Evolutionary conservation across 2,329 filamentous ascomycete species (phyloP).

Genomic region (Talaromyces sp.): DNA sequence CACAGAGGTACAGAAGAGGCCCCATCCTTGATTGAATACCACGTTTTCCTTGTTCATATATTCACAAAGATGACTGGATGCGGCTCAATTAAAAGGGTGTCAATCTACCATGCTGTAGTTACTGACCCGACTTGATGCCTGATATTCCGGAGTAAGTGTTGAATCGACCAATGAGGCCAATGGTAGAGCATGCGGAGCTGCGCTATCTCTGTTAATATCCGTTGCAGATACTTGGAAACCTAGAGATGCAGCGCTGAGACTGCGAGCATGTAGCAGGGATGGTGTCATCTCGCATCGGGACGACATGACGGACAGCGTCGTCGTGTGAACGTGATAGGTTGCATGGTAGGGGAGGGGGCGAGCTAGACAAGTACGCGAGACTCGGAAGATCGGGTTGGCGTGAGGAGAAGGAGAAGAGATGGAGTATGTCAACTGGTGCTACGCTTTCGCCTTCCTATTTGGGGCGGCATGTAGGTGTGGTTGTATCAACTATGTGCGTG

Average conservation of each 20-base stretch:
- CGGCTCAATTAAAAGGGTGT: constrained; percentile 1
- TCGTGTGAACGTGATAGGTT: not conserved
- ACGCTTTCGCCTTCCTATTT: not conserved
- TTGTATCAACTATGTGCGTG: not conserved
- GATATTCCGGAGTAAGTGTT: not conserved
- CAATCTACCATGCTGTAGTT: not conserved
- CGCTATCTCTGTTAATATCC: not conserved
- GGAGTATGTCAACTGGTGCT: not conserved
- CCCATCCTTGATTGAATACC: not conserved
- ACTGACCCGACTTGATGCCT: constrained; percentile 1
- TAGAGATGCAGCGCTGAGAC: not conserved
- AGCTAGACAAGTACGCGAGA: not conserved
- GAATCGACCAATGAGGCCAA: not conserved
- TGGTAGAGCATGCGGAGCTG: not conserved
- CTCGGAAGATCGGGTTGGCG: constrained; percentile 1
- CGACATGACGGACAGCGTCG: not conserved
- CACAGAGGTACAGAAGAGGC: not conserved
- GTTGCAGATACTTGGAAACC: not conserved
- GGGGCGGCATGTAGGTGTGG: not conserved
- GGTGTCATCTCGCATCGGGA: not conserved
- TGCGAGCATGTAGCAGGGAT: not conserved
- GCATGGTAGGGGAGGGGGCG: not conserved
- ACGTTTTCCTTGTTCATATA: not conserved
- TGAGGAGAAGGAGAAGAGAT: not conserved
- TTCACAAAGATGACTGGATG: not conserved